phyloP scores from a whole-genome alignment of 2,329 filamentous ascomycete genomes.

The Talaromyces sp. region DNA sequence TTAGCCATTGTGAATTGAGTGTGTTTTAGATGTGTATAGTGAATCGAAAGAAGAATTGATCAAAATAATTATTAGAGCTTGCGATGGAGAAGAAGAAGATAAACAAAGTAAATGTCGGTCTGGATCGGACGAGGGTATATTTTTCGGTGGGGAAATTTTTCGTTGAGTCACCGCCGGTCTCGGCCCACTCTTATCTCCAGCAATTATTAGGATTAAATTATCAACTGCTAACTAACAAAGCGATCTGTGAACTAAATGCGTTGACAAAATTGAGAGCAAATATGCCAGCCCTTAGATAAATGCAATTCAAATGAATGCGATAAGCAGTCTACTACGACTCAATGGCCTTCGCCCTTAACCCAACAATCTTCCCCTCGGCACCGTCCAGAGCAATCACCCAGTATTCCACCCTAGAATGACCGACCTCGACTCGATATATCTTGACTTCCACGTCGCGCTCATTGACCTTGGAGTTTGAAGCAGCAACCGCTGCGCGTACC shows the following conservation, averaged over 20 bases:
- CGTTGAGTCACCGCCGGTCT: constrained; percentile 8
- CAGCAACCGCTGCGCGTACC: constrained; percentile 43
- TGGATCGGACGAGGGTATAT: background rate
- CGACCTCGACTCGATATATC: constrained; percentile 66
- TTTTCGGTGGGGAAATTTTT: constrained; percentile 15
- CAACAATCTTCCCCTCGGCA: constrained; percentile 61
- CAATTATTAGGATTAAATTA: too few relatives aligned
- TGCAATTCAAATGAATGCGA: background rate
- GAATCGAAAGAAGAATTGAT: background rate
- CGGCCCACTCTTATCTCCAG: constrained; percentile 11
- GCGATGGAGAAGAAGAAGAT: background rate
- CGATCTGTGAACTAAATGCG: background rate
- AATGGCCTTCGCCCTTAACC: constrained; percentile 70
- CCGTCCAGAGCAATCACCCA: constrained; percentile 66
- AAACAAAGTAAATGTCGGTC: constrained; percentile 11
- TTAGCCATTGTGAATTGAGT: constrained; percentile 14
- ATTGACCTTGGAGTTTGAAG: constrained; percentile 24
- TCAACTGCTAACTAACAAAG: background rate
- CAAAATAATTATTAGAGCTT: background rate
- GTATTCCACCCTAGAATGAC: constrained; percentile 65
- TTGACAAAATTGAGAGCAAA: background rate
- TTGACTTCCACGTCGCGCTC: constrained; percentile 55
- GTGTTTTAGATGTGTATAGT: background rate
- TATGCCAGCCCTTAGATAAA: background rate
- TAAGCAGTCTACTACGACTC: constrained; percentile 53